A percentile compares a stretch with the other conserved stretches of the same genome.
These are phyloP conservation scores for Trichoderma cornu-damae DNA, from an alignment of 2,329 filamentous ascomycete genomes.

Conservation along the genomic window DNA sequence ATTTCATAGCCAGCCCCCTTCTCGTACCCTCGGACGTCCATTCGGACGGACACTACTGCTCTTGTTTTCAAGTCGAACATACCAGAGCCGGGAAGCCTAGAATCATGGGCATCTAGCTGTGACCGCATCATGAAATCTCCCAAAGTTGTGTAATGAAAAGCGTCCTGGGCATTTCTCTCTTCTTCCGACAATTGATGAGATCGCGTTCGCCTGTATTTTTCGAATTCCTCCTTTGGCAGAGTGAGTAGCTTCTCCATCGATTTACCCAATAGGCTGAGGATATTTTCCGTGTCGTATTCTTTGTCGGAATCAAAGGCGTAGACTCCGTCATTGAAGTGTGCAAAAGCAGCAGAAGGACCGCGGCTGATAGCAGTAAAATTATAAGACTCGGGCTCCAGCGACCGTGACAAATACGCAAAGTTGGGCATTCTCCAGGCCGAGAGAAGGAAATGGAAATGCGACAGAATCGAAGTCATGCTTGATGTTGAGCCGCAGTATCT, in stretches of 20 bases:
- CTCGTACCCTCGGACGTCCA: slow-evolving; percentile 70
- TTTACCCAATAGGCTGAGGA: slow-evolving; percentile 87
- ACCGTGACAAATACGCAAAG: slow-evolving; percentile 58
- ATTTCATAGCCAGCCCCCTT: slow-evolving; percentile 85
- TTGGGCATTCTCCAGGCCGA: slow-evolving; percentile 77
- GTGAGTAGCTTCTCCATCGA: slow-evolving; percentile 96
- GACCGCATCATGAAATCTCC: slow-evolving; percentile 92
- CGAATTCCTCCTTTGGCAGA: slow-evolving; percentile 72
- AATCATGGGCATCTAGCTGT: slow-evolving; percentile 86
- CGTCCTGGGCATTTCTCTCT: slow-evolving; percentile 65
- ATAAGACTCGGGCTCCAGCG: slow-evolving; percentile 56
- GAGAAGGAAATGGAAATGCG: slow-evolving; percentile 89
- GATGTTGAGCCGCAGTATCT: slow-evolving; percentile 95
- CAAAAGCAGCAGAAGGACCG: slow-evolving; percentile 72
- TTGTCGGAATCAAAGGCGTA: slow-evolving; percentile 98
- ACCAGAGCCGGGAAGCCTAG: slow-evolving; percentile 78
- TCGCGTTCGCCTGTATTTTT: slow-evolving; percentile 69
- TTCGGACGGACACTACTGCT: slow-evolving; percentile 84
- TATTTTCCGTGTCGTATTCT: slow-evolving; percentile 75
- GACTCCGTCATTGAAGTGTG: slow-evolving; percentile 74
- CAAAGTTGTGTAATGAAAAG: slow-evolving; percentile 81
- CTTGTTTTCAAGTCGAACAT: slow-evolving; percentile 97
- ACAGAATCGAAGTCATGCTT: slow-evolving; percentile 83
- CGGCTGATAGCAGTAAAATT: slow-evolving; percentile 69
- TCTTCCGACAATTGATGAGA: slow-evolving; percentile 66